phyloP scores from a whole-genome alignment of 1,284 basidiomycete species.

The Sanghuangporus baumii region DNA sequence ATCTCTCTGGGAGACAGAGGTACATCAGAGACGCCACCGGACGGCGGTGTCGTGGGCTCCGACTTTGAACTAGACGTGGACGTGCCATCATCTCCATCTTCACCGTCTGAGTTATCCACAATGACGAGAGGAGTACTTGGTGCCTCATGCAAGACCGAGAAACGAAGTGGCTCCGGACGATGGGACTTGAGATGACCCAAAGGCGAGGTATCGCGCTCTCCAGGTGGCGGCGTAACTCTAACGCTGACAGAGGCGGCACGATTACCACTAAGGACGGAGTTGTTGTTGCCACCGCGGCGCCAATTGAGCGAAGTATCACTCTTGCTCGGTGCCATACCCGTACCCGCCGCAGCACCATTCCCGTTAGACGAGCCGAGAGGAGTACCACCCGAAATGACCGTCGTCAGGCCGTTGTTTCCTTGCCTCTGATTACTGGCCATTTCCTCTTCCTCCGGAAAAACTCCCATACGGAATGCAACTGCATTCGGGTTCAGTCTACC shows the following conservation, averaged over 20 bases:
- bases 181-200: constrained; percentile 31
- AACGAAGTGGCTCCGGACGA: constrained; percentile 66
- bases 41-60: constrained; percentile 63
- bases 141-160: constrained; percentile 47
- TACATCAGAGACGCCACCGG: constrained; percentile 47
- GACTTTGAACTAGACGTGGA: constrained; percentile 41
- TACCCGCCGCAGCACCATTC: constrained; percentile 19
- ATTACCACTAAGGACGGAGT: constrained; percentile 63
- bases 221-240: constrained; percentile 65
- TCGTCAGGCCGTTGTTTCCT: constrained; percentile 38
- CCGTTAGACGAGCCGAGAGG: constrained; percentile 42
- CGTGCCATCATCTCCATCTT: constrained; percentile 52
- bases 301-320: constrained; percentile 71
- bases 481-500: constrained; percentile 43
- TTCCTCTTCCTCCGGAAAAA: constrained; percentile 35
- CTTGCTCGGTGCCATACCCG: constrained; percentile 48
- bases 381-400: constrained; percentile 66
- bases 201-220: constrained; percentile 50
- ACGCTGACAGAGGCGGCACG: constrained; percentile 51
- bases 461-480: constrained; percentile 34
- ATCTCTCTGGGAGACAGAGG: constrained; percentile 76
- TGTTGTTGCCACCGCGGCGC: constrained; percentile 67
- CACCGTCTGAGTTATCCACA: constrained; percentile 44
- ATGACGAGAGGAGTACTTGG: constrained; percentile 50
- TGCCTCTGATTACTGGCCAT: constrained; percentile 32